Evolutionary conservation across 1,139 yeast genomes (phyloP), one percentile per base, ranked within the genome.

Genomic region (Entelexis paramagnoliae): DNA sequence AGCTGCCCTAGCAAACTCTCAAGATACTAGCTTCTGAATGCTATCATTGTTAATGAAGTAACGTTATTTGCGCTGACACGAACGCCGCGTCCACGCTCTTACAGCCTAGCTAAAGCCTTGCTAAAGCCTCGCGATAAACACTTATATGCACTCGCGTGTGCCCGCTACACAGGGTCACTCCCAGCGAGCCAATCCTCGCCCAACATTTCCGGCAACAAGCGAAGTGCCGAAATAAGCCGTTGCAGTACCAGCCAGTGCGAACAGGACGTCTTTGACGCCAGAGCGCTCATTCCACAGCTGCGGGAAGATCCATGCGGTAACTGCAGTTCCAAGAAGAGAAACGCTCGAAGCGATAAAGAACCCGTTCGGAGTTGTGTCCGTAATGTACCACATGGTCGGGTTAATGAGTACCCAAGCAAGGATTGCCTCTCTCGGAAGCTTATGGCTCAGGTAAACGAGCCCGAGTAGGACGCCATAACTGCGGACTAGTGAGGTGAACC

Each of bases 391-490:
- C 54, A 88, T 70, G 16, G 86, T 79, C 0, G 93, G 83, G 67
- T 84, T 85, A 53, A 86, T 73, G 49, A 82, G 69, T 4, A 83
- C 75, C 87, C 94, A 85, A 7, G 83, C 76, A 44, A 79, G 72
- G 7, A 89, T 78, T 4, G 87, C 86, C 63, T 87, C 95, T 43
- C 81, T 68, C 58, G 83, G 83, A 46, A 86, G 75, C 60, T 83
- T 83, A 57, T 93, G 77, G 44, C 88, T 77, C 22, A 94, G 95
- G 63, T 85, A 88, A 9, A 86, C 77, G 29, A 89, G 78, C 3
- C 96, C 96, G 56, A 88, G 69, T 61, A 88, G 79, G 8, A 94
- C 88, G 47, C 86, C 80, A 49, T 78, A 71, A 38, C 85, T 77
- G 56, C 95, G 75, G 55, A 79, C 64, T 35, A 79, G 68, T 7